A percentile compares a stretch with the other conserved stretches of the same genome.
These are phyloP conservation scores for Setomelanomma holmii DNA, from an alignment of 2,329 filamentous ascomycete species.

Conservation along the genomic window DNA sequence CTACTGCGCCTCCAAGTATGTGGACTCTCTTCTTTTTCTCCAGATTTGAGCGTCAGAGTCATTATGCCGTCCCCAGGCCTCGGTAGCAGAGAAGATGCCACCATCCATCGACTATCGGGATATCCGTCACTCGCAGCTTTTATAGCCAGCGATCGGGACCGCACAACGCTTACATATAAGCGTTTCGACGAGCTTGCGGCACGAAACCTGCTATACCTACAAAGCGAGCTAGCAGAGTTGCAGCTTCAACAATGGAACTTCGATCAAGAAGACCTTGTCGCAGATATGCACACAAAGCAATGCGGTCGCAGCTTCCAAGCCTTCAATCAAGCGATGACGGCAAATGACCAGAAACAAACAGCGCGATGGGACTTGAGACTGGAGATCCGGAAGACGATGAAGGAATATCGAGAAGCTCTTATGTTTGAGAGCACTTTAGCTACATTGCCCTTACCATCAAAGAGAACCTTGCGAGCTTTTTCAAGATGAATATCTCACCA, in stretches of 20 bases:
- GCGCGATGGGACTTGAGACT: slow-evolving; percentile 4
- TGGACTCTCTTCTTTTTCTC: no score
- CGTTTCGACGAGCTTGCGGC: background rate
- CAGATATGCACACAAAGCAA: background rate
- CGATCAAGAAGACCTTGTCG: background rate
- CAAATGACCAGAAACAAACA: slow-evolving; percentile 1
- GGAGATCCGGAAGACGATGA: slow-evolving; percentile 2
- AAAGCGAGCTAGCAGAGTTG: background rate
- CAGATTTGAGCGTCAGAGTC: no score
- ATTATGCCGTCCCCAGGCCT: no score
- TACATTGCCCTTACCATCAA: slow-evolving; percentile 3
- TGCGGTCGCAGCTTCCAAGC: slow-evolving; percentile 6
- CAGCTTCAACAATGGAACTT: background rate
- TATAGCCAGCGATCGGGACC: background rate
- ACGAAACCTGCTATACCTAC: background rate
- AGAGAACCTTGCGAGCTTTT: slow-evolving; percentile 4
- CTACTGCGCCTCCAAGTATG: background rate
- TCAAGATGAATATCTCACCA: slow-evolving; percentile 1
- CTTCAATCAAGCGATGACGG: slow-evolving; percentile 3
- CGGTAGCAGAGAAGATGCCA: background rate
- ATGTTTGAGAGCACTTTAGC: slow-evolving; percentile 12
- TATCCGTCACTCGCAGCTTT: background rate
- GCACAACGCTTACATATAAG: background rate
- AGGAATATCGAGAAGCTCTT: slow-evolving; percentile 14
- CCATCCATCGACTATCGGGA: background rate